Conservation (phyloP, 495 filamentous ascomycete genomes). For the Lophiostoma macrostomum region DNA sequence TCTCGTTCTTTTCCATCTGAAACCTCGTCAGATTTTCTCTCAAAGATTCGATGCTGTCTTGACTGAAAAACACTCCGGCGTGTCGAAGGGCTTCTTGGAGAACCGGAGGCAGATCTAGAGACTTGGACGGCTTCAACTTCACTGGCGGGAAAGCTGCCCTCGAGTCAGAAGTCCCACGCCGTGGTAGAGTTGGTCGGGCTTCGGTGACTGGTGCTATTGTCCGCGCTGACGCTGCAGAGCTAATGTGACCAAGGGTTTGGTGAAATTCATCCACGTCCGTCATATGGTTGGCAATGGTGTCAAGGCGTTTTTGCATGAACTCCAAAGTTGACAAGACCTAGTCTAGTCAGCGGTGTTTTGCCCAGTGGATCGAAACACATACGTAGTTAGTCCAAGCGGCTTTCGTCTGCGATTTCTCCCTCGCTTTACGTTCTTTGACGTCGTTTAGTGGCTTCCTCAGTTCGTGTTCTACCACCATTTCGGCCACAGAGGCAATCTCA, state of each 20-base stretch:
- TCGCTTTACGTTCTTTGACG: constrained; percentile 21
- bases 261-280: constrained; percentile 17
- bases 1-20: constrained; percentile 17
- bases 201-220: neutral
- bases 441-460: constrained; percentile 24
- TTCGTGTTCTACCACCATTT: constrained; percentile 40
- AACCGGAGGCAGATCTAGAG: constrained; percentile 16
- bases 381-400: constrained; percentile 30
- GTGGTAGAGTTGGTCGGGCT: neutral
- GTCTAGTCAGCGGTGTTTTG: neutral
- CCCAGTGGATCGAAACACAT: neutral
- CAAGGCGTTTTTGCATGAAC: constrained; percentile 29
- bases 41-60: constrained; percentile 16
- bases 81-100: constrained; percentile 23
- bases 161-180: constrained; percentile 8
- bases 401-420: constrained; percentile 15
- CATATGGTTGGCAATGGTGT: constrained; percentile 14
- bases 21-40: constrained; percentile 9
- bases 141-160: constrained; percentile 16
- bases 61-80: constrained; percentile 14
- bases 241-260: constrained; percentile 22
- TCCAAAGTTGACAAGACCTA: constrained; percentile 31
- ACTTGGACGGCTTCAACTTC: constrained; percentile 19
- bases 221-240: neutral
- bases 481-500: constrained; percentile 37